Evolutionary conservation across 345 rosid species (phyloP).

Genomic region (Gossypium mustelinum): DNA sequence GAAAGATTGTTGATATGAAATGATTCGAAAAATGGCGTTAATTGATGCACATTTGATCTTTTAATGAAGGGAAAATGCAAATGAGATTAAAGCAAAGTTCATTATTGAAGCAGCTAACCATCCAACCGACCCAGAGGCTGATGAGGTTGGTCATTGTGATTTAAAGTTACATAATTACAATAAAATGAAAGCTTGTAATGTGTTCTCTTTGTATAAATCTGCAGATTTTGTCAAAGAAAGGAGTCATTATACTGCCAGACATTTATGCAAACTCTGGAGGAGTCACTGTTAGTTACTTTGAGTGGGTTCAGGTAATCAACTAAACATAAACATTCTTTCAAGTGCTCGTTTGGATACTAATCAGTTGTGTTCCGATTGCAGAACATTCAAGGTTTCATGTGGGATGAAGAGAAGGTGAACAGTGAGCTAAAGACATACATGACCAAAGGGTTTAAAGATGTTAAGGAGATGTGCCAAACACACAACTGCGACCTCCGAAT

Average conservation of each 20-base stretch:
- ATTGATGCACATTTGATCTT: background rate
- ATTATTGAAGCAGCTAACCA: conserved; percentile 94
- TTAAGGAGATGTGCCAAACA: conserved; percentile 83
- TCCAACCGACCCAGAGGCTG: conserved; percentile 97
- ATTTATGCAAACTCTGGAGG: conserved; percentile 96
- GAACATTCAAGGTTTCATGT: conserved; percentile 86
- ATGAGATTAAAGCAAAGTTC: conserved; percentile 77
- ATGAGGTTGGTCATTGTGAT: conserved; percentile 52
- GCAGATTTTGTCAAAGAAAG: conserved; percentile 84
- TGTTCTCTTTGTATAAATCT: background rate
- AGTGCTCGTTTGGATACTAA: background rate
- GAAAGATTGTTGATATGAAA: background rate
- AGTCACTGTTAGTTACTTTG: conserved; percentile 96
- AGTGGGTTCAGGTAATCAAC: conserved; percentile 79
- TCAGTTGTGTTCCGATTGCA: conserved; percentile 24
- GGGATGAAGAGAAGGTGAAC: conserved; percentile 44
- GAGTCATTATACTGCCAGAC: conserved; percentile 90
- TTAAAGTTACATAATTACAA: background rate
- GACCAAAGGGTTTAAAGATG: conserved; percentile 67
- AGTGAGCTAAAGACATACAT: conserved; percentile 68
- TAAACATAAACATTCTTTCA: too few species aligned
- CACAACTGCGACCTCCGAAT: conserved; percentile 88
- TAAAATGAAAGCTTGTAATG: background rate
- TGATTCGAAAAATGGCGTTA: background rate
- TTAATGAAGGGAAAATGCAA: conserved; percentile 71